Base-by-base conservation (phyloP, 257 asterid genomes). In the Haberlea rhodopensis region DNA sequence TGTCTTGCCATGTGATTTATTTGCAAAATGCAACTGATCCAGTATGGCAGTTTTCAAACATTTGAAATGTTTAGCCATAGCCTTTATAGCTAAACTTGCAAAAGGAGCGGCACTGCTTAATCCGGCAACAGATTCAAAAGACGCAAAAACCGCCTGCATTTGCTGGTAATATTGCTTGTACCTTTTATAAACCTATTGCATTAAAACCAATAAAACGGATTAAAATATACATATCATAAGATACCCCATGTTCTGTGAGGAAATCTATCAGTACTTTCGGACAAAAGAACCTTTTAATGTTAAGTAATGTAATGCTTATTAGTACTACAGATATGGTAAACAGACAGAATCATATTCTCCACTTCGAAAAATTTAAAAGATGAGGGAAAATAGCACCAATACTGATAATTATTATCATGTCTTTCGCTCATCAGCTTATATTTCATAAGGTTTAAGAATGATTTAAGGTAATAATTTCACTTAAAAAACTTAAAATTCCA, bases 121-220 rank as follows among this genome's bases (percentile, higher is more conserved):
- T 66, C 99, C 99, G 1, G 99, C 84, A 4, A 90, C 96, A 0
- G 97, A 80, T 71, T 94, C 99, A 25, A 94, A 94, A 3, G 97
- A 87, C 1, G 95, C 82, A 15, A 85, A 81, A 6, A 91, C 97
- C 15, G 88, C 80, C 59, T 87, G 95, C 85, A 92, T 82, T 71
- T 90, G 96, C 65, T 90, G 96, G 83, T 87, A 82, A 57, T 90
- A 94, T 53, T 87, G 95, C 80, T 78, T 94, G 85, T 94, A 94
- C 80, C 94, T 77, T 78, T 77, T 75, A 74, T 79, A 87, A 13
- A 94, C 92, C 99, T 91, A 57, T 13, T 37, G 5, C 4, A 43
- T 43, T 43, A 13, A 43, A n/a, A n/a, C n/a, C 51, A 2, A 43
- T 19, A 11, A 43, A 43, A 43, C 4, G 4, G 7, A 16, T 43